A percentile compares a stretch with the other conserved stretches of the same genome.
phyloP scores from a whole-genome alignment of 768 basidiomycete genomes.

The Tricholoma matsutake region DNA sequence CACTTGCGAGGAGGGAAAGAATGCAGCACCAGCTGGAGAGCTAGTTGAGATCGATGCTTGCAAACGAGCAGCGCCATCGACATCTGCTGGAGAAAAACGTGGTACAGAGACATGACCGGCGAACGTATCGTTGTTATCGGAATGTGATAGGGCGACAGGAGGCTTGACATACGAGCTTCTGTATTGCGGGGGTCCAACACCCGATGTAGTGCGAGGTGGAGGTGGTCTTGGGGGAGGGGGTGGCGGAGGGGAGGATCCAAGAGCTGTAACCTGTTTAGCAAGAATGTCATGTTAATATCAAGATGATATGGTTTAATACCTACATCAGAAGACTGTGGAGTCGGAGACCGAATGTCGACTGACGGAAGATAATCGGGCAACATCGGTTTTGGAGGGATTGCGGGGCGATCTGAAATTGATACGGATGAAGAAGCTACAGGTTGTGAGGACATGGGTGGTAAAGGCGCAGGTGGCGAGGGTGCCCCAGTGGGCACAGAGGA shows the following conservation, averaged over 20 bases:
- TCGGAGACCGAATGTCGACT: neutral
- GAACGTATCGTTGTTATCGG: neutral
- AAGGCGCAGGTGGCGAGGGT: conserved; percentile 18
- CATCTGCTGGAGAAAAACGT: neutral
- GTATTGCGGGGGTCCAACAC: conserved; percentile 12
- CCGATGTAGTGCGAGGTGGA: neutral
- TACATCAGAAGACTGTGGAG: neutral
- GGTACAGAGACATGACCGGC: neutral
- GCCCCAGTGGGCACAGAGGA: conserved; percentile 11
- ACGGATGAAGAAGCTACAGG: conserved; percentile 11
- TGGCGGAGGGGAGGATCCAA: conserved; percentile 8
- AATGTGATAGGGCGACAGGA: neutral
- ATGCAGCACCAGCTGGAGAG: neutral
- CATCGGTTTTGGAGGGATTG: conserved; percentile 33
- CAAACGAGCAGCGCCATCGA: neutral
- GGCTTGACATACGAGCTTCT: conserved; percentile 5
- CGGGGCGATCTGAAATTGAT: conserved; percentile 21
- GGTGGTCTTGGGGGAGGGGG: conserved; percentile 2
- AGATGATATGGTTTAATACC: neutral
- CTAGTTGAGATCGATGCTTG: neutral
- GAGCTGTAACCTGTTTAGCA: neutral
- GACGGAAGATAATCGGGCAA: conserved; percentile 4
- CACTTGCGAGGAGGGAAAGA: neutral
- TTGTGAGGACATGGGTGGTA: conserved; percentile 17
- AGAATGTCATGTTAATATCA: neutral